Conservation (phyloP, 495 filamentous ascomycete species). For the Hypoxylon lenormandii region DNA sequence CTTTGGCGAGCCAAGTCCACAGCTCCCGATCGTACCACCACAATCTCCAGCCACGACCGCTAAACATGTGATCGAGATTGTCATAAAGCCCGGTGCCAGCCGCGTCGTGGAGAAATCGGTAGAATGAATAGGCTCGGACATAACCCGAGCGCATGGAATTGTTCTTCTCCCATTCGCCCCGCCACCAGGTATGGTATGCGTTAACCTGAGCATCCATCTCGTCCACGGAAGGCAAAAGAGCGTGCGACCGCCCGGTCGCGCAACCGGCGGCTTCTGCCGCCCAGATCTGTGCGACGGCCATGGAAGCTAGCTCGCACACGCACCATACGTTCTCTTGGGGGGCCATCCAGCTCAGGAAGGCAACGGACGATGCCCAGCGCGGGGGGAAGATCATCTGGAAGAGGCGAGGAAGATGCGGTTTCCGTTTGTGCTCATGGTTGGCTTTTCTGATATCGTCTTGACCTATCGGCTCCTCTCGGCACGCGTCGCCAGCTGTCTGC, state of each 20-base stretch:
- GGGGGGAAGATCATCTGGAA: conserved; percentile 48
- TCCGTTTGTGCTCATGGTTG: background rate
- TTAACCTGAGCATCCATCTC: conserved; percentile 47
- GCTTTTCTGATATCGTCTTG: background rate
- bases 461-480: background rate
- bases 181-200: conserved; percentile 42
- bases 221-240: conserved; percentile 36
- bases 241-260: conserved; percentile 1
- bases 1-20: conserved; percentile 39
- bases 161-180: conserved; percentile 31
- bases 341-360: conserved; percentile 37
- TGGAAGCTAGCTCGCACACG: conserved; percentile 44
- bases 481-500: conserved; percentile 9
- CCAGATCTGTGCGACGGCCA: conserved; percentile 50
- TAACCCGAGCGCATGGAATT: conserved; percentile 24
- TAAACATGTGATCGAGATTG: conserved; percentile 36
- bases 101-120: conserved; percentile 42
- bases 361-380: conserved; percentile 36
- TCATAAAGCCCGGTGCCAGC: conserved; percentile 47
- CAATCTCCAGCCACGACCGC: conserved; percentile 39
- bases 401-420: conserved; percentile 34
- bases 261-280: conserved; percentile 20
- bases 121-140: conserved; percentile 32
- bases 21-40: conserved; percentile 49
- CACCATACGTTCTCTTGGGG: conserved; percentile 32